Evolutionary conservation across 1,139 yeast species (phyloP).

Genomic region (Groenewaldozyma auringiensis): DNA sequence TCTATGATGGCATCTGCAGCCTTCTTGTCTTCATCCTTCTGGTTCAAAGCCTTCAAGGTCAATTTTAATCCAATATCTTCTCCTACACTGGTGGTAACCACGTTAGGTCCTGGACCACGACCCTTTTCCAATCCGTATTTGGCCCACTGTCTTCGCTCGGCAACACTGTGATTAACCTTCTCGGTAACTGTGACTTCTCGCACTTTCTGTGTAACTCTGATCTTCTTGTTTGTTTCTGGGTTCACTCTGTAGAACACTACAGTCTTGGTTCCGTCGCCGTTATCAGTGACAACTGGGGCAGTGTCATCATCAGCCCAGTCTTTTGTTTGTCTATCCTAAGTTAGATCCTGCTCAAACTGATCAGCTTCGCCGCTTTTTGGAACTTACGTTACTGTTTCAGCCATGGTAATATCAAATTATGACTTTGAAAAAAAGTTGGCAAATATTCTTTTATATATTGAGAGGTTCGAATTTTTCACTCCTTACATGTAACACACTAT

Average conservation of each 20-base stretch:
- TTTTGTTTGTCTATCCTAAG: conserved; percentile 9
- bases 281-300: conserved; percentile 59
- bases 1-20: conserved; percentile 54
- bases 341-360: conserved; percentile 9
- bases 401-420: neutral
- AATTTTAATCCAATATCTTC: conserved; percentile 52
- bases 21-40: conserved; percentile 50
- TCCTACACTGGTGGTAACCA: conserved; percentile 77
- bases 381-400: neutral
- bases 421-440: neutral
- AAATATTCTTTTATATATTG: neutral
- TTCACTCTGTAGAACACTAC: conserved; percentile 63
- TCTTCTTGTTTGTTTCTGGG: conserved; percentile 75
- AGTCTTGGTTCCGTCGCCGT: conserved; percentile 85
- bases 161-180: conserved; percentile 49
- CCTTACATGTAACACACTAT: too few species aligned
- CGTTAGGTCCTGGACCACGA: conserved; percentile 79
- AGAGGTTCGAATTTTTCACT: neutral
- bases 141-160: conserved; percentile 38
- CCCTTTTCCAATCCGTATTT: conserved; percentile 80
- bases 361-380: neutral
- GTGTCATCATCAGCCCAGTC: conserved; percentile 27
- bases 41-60: conserved; percentile 24
- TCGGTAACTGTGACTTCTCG: conserved; percentile 71
- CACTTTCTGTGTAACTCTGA: conserved; percentile 79